phyloP scores from a whole-genome alignment of 2,329 filamentous ascomycete species.

The Coleophoma crateriformis region DNA sequence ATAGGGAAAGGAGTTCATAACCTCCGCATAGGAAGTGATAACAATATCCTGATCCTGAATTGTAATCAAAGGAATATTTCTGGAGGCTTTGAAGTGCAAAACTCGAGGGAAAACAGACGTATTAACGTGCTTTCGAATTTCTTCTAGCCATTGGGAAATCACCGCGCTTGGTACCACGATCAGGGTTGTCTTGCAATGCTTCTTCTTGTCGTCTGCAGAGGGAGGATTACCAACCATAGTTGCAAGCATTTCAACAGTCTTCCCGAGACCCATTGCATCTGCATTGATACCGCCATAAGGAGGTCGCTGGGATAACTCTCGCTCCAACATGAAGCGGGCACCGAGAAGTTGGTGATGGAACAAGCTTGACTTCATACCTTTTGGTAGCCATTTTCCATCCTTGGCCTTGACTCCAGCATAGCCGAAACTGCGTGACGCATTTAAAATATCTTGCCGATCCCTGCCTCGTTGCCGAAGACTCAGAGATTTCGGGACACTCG shows the following conservation, averaged over 20 bases:
- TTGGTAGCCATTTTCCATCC: conserved; percentile 34
- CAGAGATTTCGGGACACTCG: conserved; percentile 17
- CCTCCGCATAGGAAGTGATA: conserved; percentile 20
- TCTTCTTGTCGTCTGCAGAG: conserved; percentile 26
- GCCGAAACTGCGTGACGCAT: conserved; percentile 37
- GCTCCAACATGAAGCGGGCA: conserved; percentile 45
- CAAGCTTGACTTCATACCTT: conserved; percentile 40
- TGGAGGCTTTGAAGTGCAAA: conserved; percentile 14
- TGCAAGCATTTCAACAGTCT: conserved; percentile 47
- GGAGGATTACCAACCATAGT: conserved; percentile 33
- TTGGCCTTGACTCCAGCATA: conserved; percentile 25
- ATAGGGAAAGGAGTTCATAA: conserved; percentile 68
- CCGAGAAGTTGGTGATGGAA: conserved; percentile 46
- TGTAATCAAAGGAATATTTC: conserved; percentile 2
- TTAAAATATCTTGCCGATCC: conserved; percentile 30
- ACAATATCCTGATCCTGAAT: conserved; percentile 21
- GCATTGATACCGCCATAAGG: conserved; percentile 50
- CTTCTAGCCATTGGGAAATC: conserved; percentile 22
- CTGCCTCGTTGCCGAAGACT: conserved; percentile 4
- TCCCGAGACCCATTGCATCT: conserved; percentile 61
- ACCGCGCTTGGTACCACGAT: conserved; percentile 23
- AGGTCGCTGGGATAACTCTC: conserved; percentile 33
- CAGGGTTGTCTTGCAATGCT: conserved; percentile 18
- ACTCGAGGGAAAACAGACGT: conserved; percentile 13
- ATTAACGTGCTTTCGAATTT: conserved; percentile 18